Evolutionary conservation across 345 rosid species (phyloP).

Genomic region (Populus tremula): DNA sequence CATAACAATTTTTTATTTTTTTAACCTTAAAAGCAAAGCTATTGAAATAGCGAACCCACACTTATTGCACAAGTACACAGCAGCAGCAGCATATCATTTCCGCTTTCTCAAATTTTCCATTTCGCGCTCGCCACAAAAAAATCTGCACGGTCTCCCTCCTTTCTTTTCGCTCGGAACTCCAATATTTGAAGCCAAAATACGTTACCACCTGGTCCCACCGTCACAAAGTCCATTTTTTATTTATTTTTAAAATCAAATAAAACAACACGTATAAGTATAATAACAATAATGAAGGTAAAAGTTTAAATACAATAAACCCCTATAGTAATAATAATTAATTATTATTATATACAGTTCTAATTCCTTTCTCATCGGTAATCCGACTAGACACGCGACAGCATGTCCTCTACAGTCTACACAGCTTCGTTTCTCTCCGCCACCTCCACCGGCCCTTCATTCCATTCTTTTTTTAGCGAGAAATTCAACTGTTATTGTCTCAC

Average conservation of each 20-base stretch:
- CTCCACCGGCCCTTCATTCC: not conserved
- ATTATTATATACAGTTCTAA: not conserved
- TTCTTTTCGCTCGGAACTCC: not conserved
- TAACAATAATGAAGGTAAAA: not conserved
- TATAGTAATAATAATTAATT: not conserved
- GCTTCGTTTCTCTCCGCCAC: not conserved
- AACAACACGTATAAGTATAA: not conserved
- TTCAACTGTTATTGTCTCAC: not conserved
- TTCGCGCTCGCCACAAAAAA: constrained; percentile 10
- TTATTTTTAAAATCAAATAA: not conserved
- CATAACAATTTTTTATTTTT: no score
- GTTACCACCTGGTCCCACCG: not conserved
- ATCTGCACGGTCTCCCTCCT: constrained; percentile 2
- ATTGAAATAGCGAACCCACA: no score
- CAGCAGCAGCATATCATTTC: not conserved
- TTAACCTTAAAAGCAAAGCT: no score
- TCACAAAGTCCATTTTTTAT: not conserved
- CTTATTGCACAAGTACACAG: not conserved
- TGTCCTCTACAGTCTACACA: not conserved
- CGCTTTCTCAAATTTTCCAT: not conserved
- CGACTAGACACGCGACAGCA: not conserved
- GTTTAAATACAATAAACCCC: not conserved
- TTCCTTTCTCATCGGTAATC: not conserved
- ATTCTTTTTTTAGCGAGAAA: not conserved
- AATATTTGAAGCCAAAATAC: constrained; percentile 19